Base-by-base conservation (phyloP, 306 rosid genomes). In the Psophocarpus tetragonolobus region DNA sequence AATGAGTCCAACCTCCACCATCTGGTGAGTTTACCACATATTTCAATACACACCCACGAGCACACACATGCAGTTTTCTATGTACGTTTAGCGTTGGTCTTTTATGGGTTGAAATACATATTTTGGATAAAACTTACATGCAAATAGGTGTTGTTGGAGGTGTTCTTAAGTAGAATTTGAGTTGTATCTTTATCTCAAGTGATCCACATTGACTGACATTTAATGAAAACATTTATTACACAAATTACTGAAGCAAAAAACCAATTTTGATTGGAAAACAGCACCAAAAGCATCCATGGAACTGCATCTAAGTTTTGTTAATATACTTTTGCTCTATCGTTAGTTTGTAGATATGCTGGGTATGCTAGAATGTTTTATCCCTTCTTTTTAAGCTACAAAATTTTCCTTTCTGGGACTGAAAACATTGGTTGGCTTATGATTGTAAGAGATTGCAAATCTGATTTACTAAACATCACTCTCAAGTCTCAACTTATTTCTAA, bases 1-100 rank as follows among this genome's bases (percentile, higher is more conserved):
- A 63, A 95, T 44, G 99, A 95, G 68, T 88, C 88, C 73, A 95
- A 95, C 86, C 95, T 95, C 79, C 99, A 95, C 68, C 93, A 95
- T 58, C 81, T 92, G 88, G 99, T 91, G 32, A 66, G 89, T 84
- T 42, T 32, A 38, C 41, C 36, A 17, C 23, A 4, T 10, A 33
- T 27, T 47, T 38, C 29, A 32, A 71, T 5, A 54, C 41, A 42
- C 17, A 3, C 4, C 0, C 6, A 1, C 0, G 30, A 6, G 4
- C 48, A 18, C 4, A 8, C 29, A 11, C 7, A 5, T 1, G 41
- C 3, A 7, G 18, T 45, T 47, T 29, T 47, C 14, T 18, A 2
- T 17, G 32, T 18, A 2, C 11, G 32, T 32, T 15, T 36, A 73
- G 30, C 41, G 4, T 26, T 26, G 42, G 61, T 53, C 14, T 53